Conservation (phyloP, 2,329 filamentous ascomycete species). For the Xylaria hypoxylon region DNA sequence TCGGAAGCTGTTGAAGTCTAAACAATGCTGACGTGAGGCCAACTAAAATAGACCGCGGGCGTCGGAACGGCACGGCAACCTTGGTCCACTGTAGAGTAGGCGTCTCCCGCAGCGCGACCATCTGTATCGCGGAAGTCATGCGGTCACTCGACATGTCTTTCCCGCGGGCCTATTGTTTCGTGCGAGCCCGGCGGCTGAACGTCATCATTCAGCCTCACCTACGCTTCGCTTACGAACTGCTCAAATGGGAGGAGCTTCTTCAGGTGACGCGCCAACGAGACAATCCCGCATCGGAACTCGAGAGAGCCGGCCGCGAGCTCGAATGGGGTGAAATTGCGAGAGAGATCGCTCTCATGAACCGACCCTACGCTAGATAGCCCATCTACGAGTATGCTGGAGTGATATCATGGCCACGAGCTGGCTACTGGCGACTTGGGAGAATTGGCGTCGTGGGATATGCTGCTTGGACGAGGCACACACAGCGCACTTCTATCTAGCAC, state of each 20-base stretch:
- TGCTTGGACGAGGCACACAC: constrained; percentile 26
- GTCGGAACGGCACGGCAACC: constrained; percentile 80
- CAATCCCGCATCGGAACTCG: constrained; percentile 44
- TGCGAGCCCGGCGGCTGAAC: constrained; percentile 89
- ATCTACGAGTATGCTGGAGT: background rate
- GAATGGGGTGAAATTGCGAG: constrained; percentile 91
- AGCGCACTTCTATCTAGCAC: constrained; percentile 1
- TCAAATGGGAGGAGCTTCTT: constrained; percentile 93
- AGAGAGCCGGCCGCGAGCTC: constrained; percentile 75
- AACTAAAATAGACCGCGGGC: constrained; percentile 75
- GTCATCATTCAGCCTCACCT: constrained; percentile 99
- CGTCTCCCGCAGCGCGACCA: constrained; percentile 93
- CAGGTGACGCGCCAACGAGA: constrained; percentile 63
- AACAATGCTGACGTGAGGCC: constrained; percentile 27
- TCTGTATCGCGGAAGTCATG: constrained; percentile 99
- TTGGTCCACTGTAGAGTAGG: constrained; percentile 97
- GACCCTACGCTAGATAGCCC: constrained; percentile 80
- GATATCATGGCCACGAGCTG: background rate
- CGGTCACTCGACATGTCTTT: constrained; percentile 82
- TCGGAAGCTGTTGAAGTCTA: background rate
- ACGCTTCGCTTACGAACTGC: constrained; percentile 91
- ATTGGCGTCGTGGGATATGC: constrained; percentile 25
- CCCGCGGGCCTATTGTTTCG: constrained; percentile 94
- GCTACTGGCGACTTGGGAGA: constrained; percentile 1
- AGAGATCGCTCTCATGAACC: constrained; percentile 96